Evolutionary conservation across 2,329 filamentous ascomycete genomes (phyloP), one percentile per base, ranked within the genome.

Genomic region (Cladosporium colombiae): DNA sequence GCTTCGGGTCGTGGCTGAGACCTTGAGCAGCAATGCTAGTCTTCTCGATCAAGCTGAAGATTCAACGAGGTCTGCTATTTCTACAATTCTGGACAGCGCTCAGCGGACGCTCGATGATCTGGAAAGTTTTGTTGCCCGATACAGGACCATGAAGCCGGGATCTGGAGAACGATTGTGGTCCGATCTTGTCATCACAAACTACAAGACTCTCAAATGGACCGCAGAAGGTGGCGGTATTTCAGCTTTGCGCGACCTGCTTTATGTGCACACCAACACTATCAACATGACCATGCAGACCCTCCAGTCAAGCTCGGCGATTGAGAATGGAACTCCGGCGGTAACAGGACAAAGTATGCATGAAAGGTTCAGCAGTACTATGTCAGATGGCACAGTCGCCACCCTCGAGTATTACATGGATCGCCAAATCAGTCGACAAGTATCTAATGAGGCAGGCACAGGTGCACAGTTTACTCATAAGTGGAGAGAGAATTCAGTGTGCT

Each of bases 131-230:
- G 74, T 82, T 18, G 79, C 81, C 53, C 76, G 78, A 52, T 81
- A 82, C 68, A 80, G 81, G 64, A 77, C 80, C 57, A 78, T 81
- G 68, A 80, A 78, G 67, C 76, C 77, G 62, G 74, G 77, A 27
- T 81, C 78, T 0, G 73, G 72, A 21, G 79, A 82, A 65, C 74
- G 79, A 55, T 76, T 74, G 50, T 83, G 81, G 81, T 81, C 77
- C 59, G 75, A 80, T 46, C 70, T 78, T 3, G 78, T 82, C 0
- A 55, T 82, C 8, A 69, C 75, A 5, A 77, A 79, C 66, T 81
- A 80, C 70, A 77, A 77, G 64, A 78, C 75, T 5, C 76, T 82
- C 71, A 76, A 77, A 66, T 83, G 81, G 81, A 82, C 81, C 2
- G 76, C 77, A 1, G 79, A 81, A 31, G 80, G 79, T 14, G 80